A percentile compares a stretch with the other conserved stretches of the same genome.
Conservation (phyloP, 208 protist genomes). For the Leishmania tarentolae region DNA sequence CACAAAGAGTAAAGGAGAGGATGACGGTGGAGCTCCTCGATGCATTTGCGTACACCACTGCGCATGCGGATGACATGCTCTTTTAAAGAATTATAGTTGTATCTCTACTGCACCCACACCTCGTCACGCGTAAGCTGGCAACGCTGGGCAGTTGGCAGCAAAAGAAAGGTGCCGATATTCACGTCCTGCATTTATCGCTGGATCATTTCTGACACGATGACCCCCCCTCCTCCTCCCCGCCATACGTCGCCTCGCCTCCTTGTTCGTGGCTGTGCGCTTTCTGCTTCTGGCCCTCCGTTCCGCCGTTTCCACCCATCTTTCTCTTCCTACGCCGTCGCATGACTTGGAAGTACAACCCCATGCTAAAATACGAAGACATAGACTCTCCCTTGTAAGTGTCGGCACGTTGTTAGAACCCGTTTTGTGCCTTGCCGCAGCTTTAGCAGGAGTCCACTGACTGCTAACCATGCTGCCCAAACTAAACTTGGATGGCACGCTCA, state of each 20-base stretch:
- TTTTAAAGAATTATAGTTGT: background rate
- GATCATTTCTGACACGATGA: background rate
- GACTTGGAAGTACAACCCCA: background rate
- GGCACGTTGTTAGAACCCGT: background rate
- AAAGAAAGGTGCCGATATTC: background rate
- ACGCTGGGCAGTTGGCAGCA: background rate
- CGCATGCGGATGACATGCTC: background rate
- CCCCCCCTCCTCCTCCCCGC: background rate
- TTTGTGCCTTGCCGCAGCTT: background rate
- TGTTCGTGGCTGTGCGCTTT: background rate
- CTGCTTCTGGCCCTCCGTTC: background rate
- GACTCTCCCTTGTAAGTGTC: background rate
- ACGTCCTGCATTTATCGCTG: background rate
- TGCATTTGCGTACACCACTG: background rate
- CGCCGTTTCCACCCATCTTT: background rate
- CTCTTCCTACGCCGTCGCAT: background rate
- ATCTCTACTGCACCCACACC: background rate
- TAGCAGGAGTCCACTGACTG: background rate
- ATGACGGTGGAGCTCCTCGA: background rate
- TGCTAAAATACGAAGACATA: background rate
- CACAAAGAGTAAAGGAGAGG: background rate
- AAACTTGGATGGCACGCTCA: slow-evolving; percentile 56
- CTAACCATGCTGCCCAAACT: slow-evolving; percentile 36
- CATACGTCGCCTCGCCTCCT: background rate
- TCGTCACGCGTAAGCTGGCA: background rate